These are phyloP conservation scores for Pugionium dolabratum DNA, from an alignment of 345 rosid genomes.

Conservation along the genomic window DNA sequence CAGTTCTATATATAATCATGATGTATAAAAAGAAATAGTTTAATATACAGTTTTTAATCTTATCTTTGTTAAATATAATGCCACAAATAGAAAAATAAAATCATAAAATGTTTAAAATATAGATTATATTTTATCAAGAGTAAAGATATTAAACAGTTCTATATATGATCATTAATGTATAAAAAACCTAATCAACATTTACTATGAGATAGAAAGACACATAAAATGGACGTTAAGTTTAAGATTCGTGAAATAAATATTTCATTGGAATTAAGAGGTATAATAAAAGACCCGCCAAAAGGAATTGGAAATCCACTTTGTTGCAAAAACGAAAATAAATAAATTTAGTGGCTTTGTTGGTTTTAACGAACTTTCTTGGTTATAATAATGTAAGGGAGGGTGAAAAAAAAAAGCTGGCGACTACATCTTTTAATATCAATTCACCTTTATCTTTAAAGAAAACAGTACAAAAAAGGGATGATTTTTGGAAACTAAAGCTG, in stretches of 20 bases:
- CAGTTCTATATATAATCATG: too few species aligned
- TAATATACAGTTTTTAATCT: background rate
- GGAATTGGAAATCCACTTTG: conserved; percentile 30
- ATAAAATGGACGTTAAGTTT: background rate
- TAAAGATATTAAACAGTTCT: background rate
- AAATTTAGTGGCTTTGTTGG: conserved; percentile 34
- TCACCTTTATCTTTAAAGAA: conserved; percentile 37
- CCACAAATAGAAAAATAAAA: too few species aligned
- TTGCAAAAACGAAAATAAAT: conserved; percentile 16
- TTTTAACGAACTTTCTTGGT: conserved; percentile 32
- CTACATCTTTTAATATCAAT: conserved; percentile 42
- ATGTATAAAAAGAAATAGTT: too few species aligned
- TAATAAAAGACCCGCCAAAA: conserved; percentile 34
- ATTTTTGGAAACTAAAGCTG: conserved; percentile 40
- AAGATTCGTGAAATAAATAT: background rate
- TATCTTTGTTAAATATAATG: background rate
- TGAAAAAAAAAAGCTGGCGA: conserved; percentile 46
- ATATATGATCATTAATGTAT: too few species aligned
- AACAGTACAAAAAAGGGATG: conserved; percentile 20
- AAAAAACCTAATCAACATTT: background rate
- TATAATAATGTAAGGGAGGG: conserved; percentile 23
- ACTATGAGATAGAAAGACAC: background rate
- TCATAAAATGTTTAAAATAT: background rate
- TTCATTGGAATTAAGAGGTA: background rate
- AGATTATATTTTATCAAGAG: background rate